Conservation (phyloP, 192 early-diverging fungal species). For the Coemansia sp. region DNA sequence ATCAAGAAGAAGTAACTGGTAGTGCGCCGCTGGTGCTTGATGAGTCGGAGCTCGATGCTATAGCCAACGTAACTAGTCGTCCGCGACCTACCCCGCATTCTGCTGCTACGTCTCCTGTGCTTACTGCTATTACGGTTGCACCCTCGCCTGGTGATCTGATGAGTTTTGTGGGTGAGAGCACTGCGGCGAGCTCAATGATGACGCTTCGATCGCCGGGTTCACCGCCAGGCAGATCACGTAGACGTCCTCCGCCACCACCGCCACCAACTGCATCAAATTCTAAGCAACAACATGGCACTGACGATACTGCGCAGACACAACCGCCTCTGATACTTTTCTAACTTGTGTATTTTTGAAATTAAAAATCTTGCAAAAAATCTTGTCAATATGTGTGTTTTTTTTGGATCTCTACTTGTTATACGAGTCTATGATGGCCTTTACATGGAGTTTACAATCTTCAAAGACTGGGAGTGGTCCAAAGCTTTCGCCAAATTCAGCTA, state of each 20-base stretch:
- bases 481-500: not conserved
- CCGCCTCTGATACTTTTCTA: slow-evolving; percentile 14
- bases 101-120: slow-evolving; percentile 10
- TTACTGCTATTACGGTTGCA: not conserved
- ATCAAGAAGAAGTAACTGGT: not conserved
- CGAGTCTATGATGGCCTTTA: not conserved
- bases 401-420: not conserved
- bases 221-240: slow-evolving; percentile 17
- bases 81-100: not conserved
- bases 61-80: slow-evolving; percentile 27
- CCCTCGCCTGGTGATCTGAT: slow-evolving; percentile 21
- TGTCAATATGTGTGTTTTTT: not conserved
- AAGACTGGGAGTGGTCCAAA: not conserved
- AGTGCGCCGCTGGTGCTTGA: slow-evolving; percentile 27
- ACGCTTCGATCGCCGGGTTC: not conserved
- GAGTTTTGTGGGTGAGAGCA: slow-evolving; percentile 10
- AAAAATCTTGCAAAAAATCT: no score
- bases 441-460: not conserved
- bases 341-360: not conserved
- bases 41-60: slow-evolving; percentile 41
- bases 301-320: not conserved
- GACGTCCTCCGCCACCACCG: slow-evolving; percentile 42
- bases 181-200: not conserved
- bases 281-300: slow-evolving; percentile 10
- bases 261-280: slow-evolving; percentile 11